Conservation (phyloP, 225 moss, liverwort and hornwort species). For the Polytrichum commune region DNA sequence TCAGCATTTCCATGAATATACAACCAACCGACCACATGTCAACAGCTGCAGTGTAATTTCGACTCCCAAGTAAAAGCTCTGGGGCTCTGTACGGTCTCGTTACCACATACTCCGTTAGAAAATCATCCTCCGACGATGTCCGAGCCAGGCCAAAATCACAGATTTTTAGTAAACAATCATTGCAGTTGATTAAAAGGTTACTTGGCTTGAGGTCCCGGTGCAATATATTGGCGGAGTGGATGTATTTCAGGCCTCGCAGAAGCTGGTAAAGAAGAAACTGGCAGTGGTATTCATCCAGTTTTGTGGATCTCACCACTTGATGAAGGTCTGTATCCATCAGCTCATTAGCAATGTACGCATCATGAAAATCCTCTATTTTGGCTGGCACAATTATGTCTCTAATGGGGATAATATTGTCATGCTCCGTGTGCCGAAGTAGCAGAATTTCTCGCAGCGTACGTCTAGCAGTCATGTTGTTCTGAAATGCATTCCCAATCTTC, state of each 20-base stretch:
- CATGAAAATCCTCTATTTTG: slow-evolving; percentile 44
- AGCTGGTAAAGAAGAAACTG: slow-evolving; percentile 64
- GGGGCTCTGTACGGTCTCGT: slow-evolving; percentile 69
- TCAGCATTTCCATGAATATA: slow-evolving; percentile 67
- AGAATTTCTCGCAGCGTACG: slow-evolving; percentile 58
- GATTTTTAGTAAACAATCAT: slow-evolving; percentile 62
- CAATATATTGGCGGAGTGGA: slow-evolving; percentile 67
- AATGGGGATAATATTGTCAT: slow-evolving; percentile 63
- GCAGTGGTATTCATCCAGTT: slow-evolving; percentile 62
- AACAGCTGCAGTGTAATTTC: slow-evolving; percentile 55
- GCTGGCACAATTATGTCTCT: slow-evolving; percentile 54
- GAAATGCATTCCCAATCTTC: slow-evolving; percentile 60
- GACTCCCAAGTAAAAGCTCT: slow-evolving; percentile 51
- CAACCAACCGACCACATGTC: slow-evolving; percentile 78
- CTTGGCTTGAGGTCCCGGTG: slow-evolving; percentile 70
- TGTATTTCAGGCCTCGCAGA: slow-evolving; percentile 60
- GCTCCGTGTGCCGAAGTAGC: slow-evolving; percentile 54
- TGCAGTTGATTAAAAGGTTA: slow-evolving; percentile 65
- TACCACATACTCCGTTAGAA: slow-evolving; percentile 65
- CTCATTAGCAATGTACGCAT: slow-evolving; percentile 64
- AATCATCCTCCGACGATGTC: slow-evolving; percentile 56
- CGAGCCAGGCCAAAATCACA: slow-evolving; percentile 77
- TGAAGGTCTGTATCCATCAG: slow-evolving; percentile 69
- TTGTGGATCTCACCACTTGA: slow-evolving; percentile 49
- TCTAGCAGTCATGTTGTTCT: slow-evolving; percentile 55